Evolutionary conservation across 2,329 filamentous ascomycete genomes (phyloP), one percentile per base, ranked within the genome.

Genomic region (Phialophora tarda): DNA sequence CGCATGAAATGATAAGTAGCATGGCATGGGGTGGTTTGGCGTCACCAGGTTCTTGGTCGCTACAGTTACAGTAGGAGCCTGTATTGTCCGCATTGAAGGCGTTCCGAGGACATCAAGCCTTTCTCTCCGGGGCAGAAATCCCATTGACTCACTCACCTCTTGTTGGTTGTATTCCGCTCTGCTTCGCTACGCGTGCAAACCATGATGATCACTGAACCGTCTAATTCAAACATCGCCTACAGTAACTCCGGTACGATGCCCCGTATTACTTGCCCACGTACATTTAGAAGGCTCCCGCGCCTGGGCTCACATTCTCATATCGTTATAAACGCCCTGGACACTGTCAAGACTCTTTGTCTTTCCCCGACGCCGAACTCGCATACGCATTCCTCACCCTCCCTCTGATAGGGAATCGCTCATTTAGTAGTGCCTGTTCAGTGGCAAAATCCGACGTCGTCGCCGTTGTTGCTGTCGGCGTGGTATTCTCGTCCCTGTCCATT

Each of bases 361-460:
- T 68, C 10, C 34, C 59, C 11, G 56, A 63, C 10, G 32, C 55
- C 21, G 59, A 58, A 62, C 21, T 50, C 32, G 61, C 62, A 61
- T 73, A 71, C 34, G 71, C 71, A 59, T 54, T 66, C 23, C 55
- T 69, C 28, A 75, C 67, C 38, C 71, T 69, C 8, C 74, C 74
- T 23, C 73, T 62, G 17, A 74, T 64, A 23, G 73, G 73, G 61
- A 76, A 75, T 4, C 73, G 63, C 47, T 75, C 74, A 57, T 71
- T 71, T 56, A 75, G 51, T 23, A 73, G 62, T 10, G 68, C 64
- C 54, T 74, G 70, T 57, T 75, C 68, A 14, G 63, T 66, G 1
- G 66, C 63, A 48, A 62, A 58, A 24, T 50, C 59, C 10, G 47
- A 28, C 24, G 44, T 30, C 6, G 30, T 56, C 11, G 41, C 53